A percentile compares a stretch with the other conserved stretches of the same genome.
Evolutionary conservation across 1,139 yeast species (phyloP).

Genomic region (Candida tetrigidarum): DNA sequence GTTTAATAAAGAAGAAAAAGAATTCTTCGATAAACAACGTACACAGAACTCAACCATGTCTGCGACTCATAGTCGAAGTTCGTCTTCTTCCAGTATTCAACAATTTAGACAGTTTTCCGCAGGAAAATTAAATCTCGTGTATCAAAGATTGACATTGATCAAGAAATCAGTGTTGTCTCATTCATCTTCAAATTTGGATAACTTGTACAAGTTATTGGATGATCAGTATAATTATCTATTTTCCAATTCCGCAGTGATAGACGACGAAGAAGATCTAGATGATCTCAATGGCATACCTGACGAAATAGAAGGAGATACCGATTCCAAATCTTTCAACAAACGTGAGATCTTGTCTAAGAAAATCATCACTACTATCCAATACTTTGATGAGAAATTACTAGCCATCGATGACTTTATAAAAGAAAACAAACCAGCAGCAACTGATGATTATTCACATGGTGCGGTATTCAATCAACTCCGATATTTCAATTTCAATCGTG

Average conservation of each 20-base stretch:
- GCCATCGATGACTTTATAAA: constrained; percentile 54
- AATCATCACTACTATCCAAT: constrained; percentile 56
- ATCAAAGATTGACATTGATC: constrained; percentile 47
- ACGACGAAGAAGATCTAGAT: constrained; percentile 14
- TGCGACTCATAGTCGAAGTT: constrained; percentile 20
- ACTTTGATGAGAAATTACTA: constrained; percentile 57
- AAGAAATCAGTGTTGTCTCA: constrained; percentile 47
- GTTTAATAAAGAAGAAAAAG: constrained; percentile 18
- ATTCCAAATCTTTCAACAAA: constrained; percentile 19
- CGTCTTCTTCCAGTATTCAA: constrained; percentile 32
- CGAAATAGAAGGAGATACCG: constrained; percentile 22
- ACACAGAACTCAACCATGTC: neutral
- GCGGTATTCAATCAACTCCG: constrained; percentile 45
- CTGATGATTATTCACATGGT: constrained; percentile 30
- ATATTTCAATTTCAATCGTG: constrained; percentile 64
- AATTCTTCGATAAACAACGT: constrained; percentile 3
- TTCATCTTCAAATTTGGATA: constrained; percentile 49
- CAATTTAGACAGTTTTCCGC: constrained; percentile 38
- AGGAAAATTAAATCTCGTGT: constrained; percentile 41
- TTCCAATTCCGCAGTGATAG: constrained; percentile 18
- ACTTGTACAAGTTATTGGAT: constrained; percentile 53
- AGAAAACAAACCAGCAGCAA: constrained; percentile 37
- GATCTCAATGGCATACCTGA: constrained; percentile 51
- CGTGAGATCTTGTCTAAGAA: constrained; percentile 44
- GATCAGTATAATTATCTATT: constrained; percentile 57